Base-by-base conservation (phyloP, 2,329 filamentous ascomycete species). In the Verticillium dahliae region DNA sequence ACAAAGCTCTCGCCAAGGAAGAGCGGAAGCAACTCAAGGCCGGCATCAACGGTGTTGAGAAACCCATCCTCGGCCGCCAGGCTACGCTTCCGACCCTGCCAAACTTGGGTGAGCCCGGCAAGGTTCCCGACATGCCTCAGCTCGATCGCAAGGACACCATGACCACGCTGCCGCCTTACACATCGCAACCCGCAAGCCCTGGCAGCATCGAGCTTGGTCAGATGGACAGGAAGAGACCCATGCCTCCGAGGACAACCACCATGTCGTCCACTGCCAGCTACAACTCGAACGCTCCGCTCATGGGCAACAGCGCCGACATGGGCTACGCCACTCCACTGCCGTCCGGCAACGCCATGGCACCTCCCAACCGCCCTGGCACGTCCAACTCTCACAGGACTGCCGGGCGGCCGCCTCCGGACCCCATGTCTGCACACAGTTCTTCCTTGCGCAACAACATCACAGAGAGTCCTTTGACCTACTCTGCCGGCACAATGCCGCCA, bases 1-100 rank as follows among this genome's bases (percentile, higher is more conserved):
- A 95, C 76, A 93, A 92, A 73, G 94, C 92, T 0, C 77, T 98
- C 33, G 90, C 88, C 59, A 92, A 92, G 68, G 90, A 95, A 60
- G 87, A 90, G 72, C 81, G 80, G 64, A 85, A 82, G 68, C 80
- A 82, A 67, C 76, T 76, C 31, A 84, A 79, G 69, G 81, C 78
- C 0, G 61, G 75, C 33, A 84, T 82, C 70, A 81, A 80, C 52
- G 83, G 62, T 9, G 73, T 85, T 59, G 84, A 83, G 58, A 80
- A 81, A 64, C 70, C 77, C 27, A 73, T 76, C 1, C 66, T 80
- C 34, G 79, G 81, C 50, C 79, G 85, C 61, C 81, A 86, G 67
- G 86, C 87, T n/a, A 92, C 90, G 0, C 71, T 94, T 6, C 91
- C 90, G 1, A 81, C 80, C 5, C 68, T 91, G 7, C 77, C 82